Conservation (phyloP, 192 early-diverging fungal genomes). For the Backusella australiensis region DNA sequence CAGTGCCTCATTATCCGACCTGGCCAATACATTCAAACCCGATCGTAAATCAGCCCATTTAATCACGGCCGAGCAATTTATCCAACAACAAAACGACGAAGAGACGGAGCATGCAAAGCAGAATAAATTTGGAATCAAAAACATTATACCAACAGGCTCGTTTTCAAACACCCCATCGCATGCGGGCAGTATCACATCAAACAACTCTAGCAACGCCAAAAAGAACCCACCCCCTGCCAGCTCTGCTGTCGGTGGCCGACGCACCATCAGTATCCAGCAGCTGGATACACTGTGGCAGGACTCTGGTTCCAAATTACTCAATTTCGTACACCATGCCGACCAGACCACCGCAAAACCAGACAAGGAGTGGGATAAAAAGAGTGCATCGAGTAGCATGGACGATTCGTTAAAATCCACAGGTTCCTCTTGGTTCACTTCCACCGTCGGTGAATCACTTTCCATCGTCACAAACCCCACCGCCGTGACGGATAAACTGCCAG, state of each 20-base stretch:
- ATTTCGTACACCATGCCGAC: conserved; percentile 21
- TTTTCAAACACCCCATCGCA: conserved; percentile 11
- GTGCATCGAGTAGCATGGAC: conserved; percentile 23
- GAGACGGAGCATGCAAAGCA: not conserved
- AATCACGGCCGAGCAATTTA: not conserved
- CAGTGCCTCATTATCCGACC: conserved; percentile 3
- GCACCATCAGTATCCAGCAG: conserved; percentile 31
- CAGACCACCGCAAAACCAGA: too few species aligned
- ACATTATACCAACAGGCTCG: conserved; percentile 15
- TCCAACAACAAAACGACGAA: not conserved
- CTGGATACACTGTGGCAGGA: conserved; percentile 28
- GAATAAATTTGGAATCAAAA: conserved; percentile 24
- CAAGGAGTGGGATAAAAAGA: conserved; percentile 21
- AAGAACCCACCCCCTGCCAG: not conserved
- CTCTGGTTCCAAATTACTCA: conserved; percentile 24
- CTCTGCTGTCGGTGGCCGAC: not conserved
- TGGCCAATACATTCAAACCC: conserved; percentile 4
- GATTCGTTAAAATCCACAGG: conserved; percentile 28
- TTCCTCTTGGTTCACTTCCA: conserved; percentile 16
- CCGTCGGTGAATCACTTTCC: conserved; percentile 4
- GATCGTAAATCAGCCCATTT: conserved; percentile 14
- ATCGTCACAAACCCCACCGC: conserved; percentile 23
- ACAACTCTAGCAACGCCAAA: not conserved
- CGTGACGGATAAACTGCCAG: conserved; percentile 45
- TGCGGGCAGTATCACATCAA: not conserved